Evolutionary conservation across 2,329 filamentous ascomycete species (phyloP), one percentile per base, ranked within the genome.

Genomic region (Emergomyces africanus): DNA sequence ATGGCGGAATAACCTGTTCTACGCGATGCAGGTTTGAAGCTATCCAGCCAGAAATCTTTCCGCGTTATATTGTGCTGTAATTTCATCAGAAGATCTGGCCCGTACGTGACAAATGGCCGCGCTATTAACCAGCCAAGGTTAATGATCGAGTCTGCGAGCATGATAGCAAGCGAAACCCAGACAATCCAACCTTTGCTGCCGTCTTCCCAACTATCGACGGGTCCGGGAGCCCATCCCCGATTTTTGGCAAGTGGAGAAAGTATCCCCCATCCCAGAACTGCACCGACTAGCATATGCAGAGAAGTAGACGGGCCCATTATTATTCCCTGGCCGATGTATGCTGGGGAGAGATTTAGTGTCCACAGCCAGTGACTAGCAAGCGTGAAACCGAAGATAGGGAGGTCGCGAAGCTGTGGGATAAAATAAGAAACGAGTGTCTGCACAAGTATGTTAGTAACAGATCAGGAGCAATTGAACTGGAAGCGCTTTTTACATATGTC

Each of bases 141-240:
- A 62, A 97, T 82, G 3, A 99, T 80, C 0, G 92, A 90, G 72
- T 99, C 94, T 25, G 89, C 89, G 30, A 99, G 80, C 94, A 99
- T 99, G 64, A 99, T 96, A 3, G 94, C 89, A 35, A 99, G 77
- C 39, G 90, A 96, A 2, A 95, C 80, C 94, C 94, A 99, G 0
- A 99, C 89, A 61, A 99, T 97, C 94, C 94, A 99, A 44, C 92
- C 94, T 74, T 97, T 96, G 70, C 90, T 96, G 10, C 94, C 94
- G 18, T 80, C 83, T 61, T 92, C 88, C 94, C 94, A 99, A 70
- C 95, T 88, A 59, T 83, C 81, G 0, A 96, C 89, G 1, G 85
- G 80, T 0, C 91, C 94, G 2, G 90, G 88, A 10, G 94, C 94
- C 94, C 94, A 99, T 2, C 88, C 90, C 65, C 82, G 83, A 59